A percentile compares a stretch with the other conserved stretches of the same genome.
These are phyloP conservation scores for Aspergillus sclerotiicarbonarius DNA, from an alignment of 495 filamentous ascomycete genomes.

Conservation along the genomic window DNA sequence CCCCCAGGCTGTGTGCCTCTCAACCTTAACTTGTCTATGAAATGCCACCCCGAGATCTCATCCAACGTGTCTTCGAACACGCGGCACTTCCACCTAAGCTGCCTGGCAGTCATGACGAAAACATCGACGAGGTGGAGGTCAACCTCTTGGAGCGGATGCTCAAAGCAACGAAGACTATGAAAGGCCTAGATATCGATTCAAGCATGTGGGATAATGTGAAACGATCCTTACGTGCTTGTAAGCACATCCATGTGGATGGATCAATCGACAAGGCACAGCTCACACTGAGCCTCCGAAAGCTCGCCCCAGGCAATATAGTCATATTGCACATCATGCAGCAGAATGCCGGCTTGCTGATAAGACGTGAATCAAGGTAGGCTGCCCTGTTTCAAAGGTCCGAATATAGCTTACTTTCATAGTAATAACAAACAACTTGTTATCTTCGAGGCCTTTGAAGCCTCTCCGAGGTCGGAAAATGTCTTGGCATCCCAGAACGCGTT, in stretches of 20 bases:
- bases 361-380: constrained; percentile 36
- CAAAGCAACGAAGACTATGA: constrained; percentile 26
- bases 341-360: constrained; percentile 55
- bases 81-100: constrained; percentile 27
- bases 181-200: constrained; percentile 9
- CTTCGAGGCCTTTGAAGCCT: constrained; percentile 58
- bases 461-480: constrained; percentile 43
- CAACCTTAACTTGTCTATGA: background rate
- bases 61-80: background rate
- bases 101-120: constrained; percentile 37
- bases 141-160: constrained; percentile 34
- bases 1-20: no score
- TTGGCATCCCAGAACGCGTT: constrained; percentile 38
- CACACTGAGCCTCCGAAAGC: constrained; percentile 25
- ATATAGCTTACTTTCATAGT: background rate
- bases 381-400: background rate
- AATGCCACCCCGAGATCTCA: background rate
- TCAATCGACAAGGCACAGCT: constrained; percentile 37
- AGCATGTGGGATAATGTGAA: constrained; percentile 30
- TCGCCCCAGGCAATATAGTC: constrained; percentile 31
- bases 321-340: constrained; percentile 51
- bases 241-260: constrained; percentile 27
- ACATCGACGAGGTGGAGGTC: constrained; percentile 25
- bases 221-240: constrained; percentile 31
- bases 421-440: constrained; percentile 21